Evolutionary conservation across 805 yeast species (phyloP), one percentile per base, ranked within the genome.

Genomic region (Cyberlindnera euphorbiiphila): DNA sequence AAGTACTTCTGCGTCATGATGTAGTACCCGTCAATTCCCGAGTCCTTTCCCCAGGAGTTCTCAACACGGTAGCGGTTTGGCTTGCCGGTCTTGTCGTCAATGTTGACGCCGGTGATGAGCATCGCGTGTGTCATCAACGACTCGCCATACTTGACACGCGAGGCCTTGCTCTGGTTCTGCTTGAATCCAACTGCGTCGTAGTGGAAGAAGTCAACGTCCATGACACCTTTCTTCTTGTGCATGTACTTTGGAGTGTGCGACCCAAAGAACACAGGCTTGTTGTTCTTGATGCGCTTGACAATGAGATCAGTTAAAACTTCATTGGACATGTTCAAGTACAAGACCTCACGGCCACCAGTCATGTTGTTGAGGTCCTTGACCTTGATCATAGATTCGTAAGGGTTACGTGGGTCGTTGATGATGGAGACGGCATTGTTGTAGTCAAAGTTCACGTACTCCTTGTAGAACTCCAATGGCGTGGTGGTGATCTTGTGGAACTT

Each of bases 71-170:
- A 82, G 47, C 86, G 69, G 19, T 74, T 62, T 18, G 87, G 85
- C 42, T 69, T 66, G 6, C 80, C 81, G 2, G 47, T 42, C 13
- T 39, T 33, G 10, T 69, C 76, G 46, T 81, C 87, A 25, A 86
- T 64, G 59, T 85, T 88, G 31, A 84, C 91, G 22, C 79, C 95
- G 10, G 88, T 80, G 53, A 86, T 75, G 16, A 79, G 71, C 96
- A 86, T 86, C 25, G 96, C 96, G 54, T 86, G 96, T 12, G 94
- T 86, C 94, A 86, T 85, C 46, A 77, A 65, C 17, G 88, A 80
- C 46, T 85, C 78, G 40, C 77, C 78, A 47, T 82, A 79, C 42
- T 69, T 62, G 43, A 87, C 78, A 46, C 95, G 68, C 34, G 86
- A 81, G 15, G 77, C 77, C 65, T 87, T 86, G 34, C 58, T 44